Evolutionary conservation across 2,329 filamentous ascomycete genomes (phyloP).

Genomic region (Endothia cerciana): DNA sequence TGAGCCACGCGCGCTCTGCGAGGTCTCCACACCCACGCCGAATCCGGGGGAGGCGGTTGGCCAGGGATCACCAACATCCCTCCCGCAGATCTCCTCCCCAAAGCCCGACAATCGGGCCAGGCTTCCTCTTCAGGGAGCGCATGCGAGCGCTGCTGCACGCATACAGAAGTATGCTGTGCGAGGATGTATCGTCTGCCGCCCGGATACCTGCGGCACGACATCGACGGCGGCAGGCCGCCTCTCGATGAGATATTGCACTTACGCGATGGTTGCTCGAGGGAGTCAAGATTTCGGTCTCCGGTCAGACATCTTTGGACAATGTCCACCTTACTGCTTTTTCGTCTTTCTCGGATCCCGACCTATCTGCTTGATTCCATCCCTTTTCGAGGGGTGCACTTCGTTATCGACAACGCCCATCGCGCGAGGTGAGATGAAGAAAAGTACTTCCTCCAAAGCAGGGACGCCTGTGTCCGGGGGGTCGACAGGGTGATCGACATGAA

Average conservation of each 20-base stretch:
- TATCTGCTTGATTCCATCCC: background rate
- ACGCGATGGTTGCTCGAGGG: no score
- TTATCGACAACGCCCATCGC: background rate
- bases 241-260: no score
- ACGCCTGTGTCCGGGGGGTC: no score
- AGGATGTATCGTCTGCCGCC: background rate
- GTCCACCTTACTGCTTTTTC: background rate
- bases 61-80: constrained; percentile 20
- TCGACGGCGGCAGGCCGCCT: background rate
- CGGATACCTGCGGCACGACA: background rate
- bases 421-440: background rate
- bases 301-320: background rate
- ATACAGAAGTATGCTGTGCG: background rate
- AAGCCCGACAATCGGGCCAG: background rate
- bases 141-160: constrained; percentile 17
- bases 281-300: no score
- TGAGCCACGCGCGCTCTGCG: constrained; percentile 2
- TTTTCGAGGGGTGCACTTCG: background rate
- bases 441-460: background rate
- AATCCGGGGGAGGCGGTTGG: constrained; percentile 3
- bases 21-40: background rate
- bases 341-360: background rate
- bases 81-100: constrained; percentile 21
- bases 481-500: background rate
- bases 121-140: constrained; percentile 16